Percentiles rank a stretch among this genome's conserved stretches.
Evolutionary conservation across 306 rosid genomes (phyloP).

Genomic region (Prosopis cineraria): DNA sequence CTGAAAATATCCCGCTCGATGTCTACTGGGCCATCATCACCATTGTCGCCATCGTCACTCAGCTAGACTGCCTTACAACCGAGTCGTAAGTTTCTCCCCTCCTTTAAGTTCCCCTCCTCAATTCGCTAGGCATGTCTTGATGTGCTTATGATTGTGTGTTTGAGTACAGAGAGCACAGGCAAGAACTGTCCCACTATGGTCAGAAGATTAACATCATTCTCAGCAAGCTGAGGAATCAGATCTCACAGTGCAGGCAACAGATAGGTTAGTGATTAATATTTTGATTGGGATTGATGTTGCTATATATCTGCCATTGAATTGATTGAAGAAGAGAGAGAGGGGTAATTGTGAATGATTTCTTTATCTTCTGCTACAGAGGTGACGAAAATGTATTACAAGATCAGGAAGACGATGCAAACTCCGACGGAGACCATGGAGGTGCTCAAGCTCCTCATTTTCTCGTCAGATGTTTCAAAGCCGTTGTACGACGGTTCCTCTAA

Average conservation of each 20-base stretch:
- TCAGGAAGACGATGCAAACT: conserved; percentile 38
- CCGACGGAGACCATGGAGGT: conserved; percentile 50
- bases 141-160: neutral
- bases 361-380: conserved; percentile 28
- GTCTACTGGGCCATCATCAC: conserved; percentile 72
- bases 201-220: conserved; percentile 57
- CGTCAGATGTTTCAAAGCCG: conserved; percentile 38
- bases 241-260: conserved; percentile 42
- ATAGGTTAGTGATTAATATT: conserved; percentile 38
- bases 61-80: conserved; percentile 50
- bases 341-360: neutral
- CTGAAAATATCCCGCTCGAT: conserved; percentile 59
- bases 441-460: conserved; percentile 39
- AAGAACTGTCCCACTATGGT: conserved; percentile 59
- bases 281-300: neutral
- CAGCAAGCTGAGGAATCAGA: conserved; percentile 54
- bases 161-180: conserved; percentile 44
- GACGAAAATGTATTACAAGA: conserved; percentile 1
- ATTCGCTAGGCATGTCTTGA: neutral
- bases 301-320: neutral
- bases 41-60: conserved; percentile 61
- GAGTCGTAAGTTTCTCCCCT: conserved; percentile 44
- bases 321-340: neutral
- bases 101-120: neutral
- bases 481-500: conserved; percentile 59